Base-by-base conservation (phyloP, 148 eudicot species). In the Heliamphora exappendiculata region DNA sequence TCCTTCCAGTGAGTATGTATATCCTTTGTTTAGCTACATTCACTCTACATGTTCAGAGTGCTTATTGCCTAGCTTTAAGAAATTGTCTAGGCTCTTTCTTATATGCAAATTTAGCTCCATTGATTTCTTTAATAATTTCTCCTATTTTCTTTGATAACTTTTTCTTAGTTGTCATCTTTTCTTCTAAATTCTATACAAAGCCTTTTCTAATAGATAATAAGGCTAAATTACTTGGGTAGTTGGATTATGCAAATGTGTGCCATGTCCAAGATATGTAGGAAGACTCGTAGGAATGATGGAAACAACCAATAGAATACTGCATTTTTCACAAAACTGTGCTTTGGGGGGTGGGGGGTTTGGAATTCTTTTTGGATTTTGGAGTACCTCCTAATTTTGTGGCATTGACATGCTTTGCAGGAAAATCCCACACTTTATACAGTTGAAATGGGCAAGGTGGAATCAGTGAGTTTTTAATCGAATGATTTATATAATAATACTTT, bases 381-480 rank as follows among this genome's bases (percentile, higher is more conserved):
- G n/a, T n/a, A n/a, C n/a, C n/a, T n/a, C n/a, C n/a, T n/a, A n/a
- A n/a, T n/a, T n/a, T 55, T 37, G 12, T 74, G 54, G 54, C 47
- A 44, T 74, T 80, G 22, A 81, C 74, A 49, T 63, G 50, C 53
- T 37, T 73, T 72, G 58, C 91, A 92, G 98, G 98, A 88, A 85
- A 92, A 92, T 66, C 95, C 95, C 26, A 80, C 93, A 50, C 85
- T 78, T 17, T 94, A 79, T 80, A 87, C 90, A 95, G 97, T 89
- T 57, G 97, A 94, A 81, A 81, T 94, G 91, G 93, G 88, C 60
- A 83, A 81, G 78, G 76, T 87, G 50, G 85, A 87, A 83, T 75
- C 89, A 73, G 93, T 91, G 82, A 86, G 88, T 87, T 72, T 65
- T 67, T 60, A 20, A 47, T 71, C 17, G 74, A 42, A 75, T 65